Evolutionary conservation across 495 filamentous ascomycete genomes (phyloP).

Genomic region (Hyphodiscus hymeniophilus): DNA sequence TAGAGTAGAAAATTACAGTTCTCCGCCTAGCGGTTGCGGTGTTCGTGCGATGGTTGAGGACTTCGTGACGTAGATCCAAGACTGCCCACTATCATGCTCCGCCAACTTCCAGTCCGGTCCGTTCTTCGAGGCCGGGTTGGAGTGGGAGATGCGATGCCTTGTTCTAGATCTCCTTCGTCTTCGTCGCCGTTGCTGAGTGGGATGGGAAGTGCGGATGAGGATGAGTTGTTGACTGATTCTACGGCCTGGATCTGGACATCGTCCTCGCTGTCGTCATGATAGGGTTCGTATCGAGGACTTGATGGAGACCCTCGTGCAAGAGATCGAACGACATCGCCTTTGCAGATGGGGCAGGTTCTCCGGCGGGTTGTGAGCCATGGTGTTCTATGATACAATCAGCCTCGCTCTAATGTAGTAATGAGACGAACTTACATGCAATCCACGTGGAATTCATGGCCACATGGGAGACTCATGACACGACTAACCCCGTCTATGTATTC

Average conservation of each 20-base stretch:
- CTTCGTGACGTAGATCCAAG: conserved; percentile 15
- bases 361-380: conserved; percentile 96
- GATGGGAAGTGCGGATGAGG: conserved; percentile 34
- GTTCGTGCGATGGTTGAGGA: conserved; percentile 13
- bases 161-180: conserved; percentile 17
- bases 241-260: conserved; percentile 35
- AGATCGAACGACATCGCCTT: conserved; percentile 79
- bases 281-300: conserved; percentile 37
- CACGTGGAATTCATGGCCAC: conserved; percentile 94
- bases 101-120: conserved; percentile 14
- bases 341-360: conserved; percentile 95
- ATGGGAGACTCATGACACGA: conserved; percentile 94
- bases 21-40: conserved; percentile 12
- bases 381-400: conserved; percentile 49
- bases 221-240: conserved; percentile 34
- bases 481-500: conserved; percentile 95
- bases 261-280: conserved; percentile 42
- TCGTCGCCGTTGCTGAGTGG: background rate
- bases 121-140: conserved; percentile 5
- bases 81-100: conserved; percentile 13
- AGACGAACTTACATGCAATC: conserved; percentile 87
- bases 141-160: conserved; percentile 8
- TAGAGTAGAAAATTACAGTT: background rate
- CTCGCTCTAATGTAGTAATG: background rate
- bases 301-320: conserved; percentile 37